Percentiles rank a stretch among this genome's conserved stretches.
phyloP scores from a whole-genome alignment of 2,329 filamentous ascomycete species.

The Penicillium sp. region DNA sequence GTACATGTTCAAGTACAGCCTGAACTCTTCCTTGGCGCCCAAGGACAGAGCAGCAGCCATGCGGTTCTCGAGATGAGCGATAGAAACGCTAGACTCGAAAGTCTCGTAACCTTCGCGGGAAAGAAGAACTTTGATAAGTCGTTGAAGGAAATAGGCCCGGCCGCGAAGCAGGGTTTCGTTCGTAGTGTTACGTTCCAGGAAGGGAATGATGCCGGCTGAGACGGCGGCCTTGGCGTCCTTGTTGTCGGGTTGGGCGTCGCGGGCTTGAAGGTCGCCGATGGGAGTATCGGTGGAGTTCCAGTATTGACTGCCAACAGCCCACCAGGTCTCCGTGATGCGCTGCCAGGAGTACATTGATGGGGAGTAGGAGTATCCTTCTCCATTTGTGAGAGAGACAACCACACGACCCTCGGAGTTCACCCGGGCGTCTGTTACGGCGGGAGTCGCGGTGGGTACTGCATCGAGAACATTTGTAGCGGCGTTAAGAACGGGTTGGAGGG shows the following conservation, averaged over 20 bases:
- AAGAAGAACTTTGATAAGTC: constrained; percentile 85
- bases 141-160: constrained; percentile 85
- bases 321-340: constrained; percentile 94
- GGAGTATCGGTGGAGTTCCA: constrained; percentile 98
- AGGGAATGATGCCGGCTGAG: constrained; percentile 90
- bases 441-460: constrained; percentile 75
- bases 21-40: constrained; percentile 87
- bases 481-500: constrained; percentile 85
- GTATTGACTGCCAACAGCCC: constrained; percentile 96
- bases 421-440: constrained; percentile 86
- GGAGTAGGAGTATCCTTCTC: constrained; percentile 91
- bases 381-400: constrained; percentile 89
- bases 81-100: constrained; percentile 87
- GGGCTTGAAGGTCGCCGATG: constrained; percentile 77
- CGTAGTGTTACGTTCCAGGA: constrained; percentile 91
- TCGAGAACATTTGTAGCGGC: constrained; percentile 79
- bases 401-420: constrained; percentile 86
- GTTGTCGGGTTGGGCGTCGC: constrained; percentile 63
- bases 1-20: constrained; percentile 96
- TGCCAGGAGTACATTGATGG: constrained; percentile 89
- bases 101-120: constrained; percentile 89
- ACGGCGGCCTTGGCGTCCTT: constrained; percentile 60
- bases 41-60: constrained; percentile 86
- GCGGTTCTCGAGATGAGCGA: constrained; percentile 93
- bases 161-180: constrained; percentile 90